Base-by-base conservation (phyloP, 1,139 yeast genomes). In the Hanseniaspora uvarum region DNA sequence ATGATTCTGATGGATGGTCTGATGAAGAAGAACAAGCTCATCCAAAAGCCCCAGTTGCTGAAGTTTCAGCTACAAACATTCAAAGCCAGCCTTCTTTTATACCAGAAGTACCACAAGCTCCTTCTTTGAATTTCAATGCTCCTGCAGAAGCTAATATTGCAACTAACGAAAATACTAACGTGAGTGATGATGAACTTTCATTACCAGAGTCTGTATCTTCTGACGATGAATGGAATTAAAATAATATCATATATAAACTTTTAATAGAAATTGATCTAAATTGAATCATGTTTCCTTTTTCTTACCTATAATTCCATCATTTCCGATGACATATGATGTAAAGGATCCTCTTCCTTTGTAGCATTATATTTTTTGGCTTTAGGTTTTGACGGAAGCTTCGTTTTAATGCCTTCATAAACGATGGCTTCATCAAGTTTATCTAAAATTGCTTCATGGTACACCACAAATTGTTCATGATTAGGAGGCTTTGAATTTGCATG, bases 401-500 rank as follows among this genome's bases (percentile, higher is more conserved):
- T 14, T 16, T 2, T 30, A 11, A 28, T 18, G 19, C 30, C 44
- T 41, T 33, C 31, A 41, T 34, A 37, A 12, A 57, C 48, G 36
- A 52, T 52, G 50, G 65, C 69, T 30, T 58, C 63, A 10, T 50
- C 53, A 41, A 66, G 52, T 51, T 65, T 68, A 14, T 54, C 33
- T 28, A 49, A 54, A 5, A 66, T 61, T 1, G 62, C 62, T 31
- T 61, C 59, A 43, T 65, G 64, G 53, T 70, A 70, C 28, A 65
- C 70, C 57, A 75, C 79, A 30, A 70, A 74, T 53, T 77, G 79
- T 7, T 73, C 78, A 12, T 73, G 77, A 56, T 76, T 74, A 39
- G 81, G 74, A 57, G 65, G 68, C 24, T 74, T 74, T 64, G 78
- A 87, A 59, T 79, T 74, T 14, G 84, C 78, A 70, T 88, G 96